A percentile compares a stretch with the other conserved stretches of the same genome.
Evolutionary conservation across 176 grass and related monocot genomes (phyloP).

Genomic region (Luzula sylvatica): DNA sequence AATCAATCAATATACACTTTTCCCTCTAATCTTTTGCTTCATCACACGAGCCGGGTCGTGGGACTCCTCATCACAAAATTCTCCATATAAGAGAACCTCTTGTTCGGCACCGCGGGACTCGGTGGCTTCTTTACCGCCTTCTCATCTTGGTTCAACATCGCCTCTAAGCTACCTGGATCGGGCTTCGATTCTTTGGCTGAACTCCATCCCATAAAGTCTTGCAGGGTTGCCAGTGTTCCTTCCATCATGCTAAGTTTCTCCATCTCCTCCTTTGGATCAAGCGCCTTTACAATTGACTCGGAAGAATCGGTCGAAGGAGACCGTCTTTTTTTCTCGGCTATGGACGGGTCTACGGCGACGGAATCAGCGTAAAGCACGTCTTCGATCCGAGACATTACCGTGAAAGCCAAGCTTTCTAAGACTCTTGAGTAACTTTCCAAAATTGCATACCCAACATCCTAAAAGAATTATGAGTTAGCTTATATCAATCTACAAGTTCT

Average conservation of each 20-base stretch:
- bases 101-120: constrained; percentile 6
- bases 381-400: constrained; percentile 54
- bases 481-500: too few relatives aligned
- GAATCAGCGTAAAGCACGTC: constrained; percentile 52
- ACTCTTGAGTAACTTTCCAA: constrained; percentile 77
- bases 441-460: constrained; percentile 63
- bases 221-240: background rate
- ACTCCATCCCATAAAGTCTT: constrained; percentile 13
- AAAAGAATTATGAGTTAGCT: too few relatives aligned
- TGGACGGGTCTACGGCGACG: constrained; percentile 18
- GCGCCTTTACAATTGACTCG: constrained; percentile 7
- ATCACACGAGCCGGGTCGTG: background rate
- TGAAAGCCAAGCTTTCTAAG: constrained; percentile 54
- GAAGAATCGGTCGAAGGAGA: constrained; percentile 1
- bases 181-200: background rate
- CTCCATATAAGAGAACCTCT: constrained; percentile 11
- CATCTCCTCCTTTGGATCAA: constrained; percentile 3
- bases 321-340: constrained; percentile 5
- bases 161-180: background rate
- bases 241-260: background rate
- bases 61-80: constrained; percentile 10
- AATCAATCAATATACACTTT: too few relatives aligned
- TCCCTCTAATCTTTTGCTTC: too few relatives aligned
- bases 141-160: background rate
- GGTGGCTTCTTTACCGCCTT: constrained; percentile 1